phyloP scores from a whole-genome alignment of 305 asterid species.

The Fraxinus ornus region DNA sequence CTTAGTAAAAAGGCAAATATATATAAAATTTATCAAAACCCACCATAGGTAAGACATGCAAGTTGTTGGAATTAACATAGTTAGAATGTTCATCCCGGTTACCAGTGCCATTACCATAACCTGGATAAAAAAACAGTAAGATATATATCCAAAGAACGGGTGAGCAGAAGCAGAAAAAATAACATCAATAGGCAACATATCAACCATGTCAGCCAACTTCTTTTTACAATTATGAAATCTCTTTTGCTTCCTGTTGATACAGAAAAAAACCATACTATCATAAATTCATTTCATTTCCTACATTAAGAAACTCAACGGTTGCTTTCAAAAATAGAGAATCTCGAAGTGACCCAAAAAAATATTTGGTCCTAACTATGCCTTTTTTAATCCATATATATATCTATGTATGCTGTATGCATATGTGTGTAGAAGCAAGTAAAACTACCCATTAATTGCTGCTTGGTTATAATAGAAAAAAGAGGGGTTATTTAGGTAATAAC shows the following conservation, averaged over 20 bases:
- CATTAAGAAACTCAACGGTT: background rate
- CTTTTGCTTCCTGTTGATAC: background rate
- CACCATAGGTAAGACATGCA: conserved; percentile 84
- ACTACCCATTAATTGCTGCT: background rate
- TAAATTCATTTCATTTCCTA: background rate
- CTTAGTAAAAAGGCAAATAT: conserved; percentile 19
- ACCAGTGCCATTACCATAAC: conserved; percentile 71
- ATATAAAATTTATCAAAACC: conserved; percentile 31
- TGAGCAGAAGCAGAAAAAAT: background rate
- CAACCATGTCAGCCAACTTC: background rate
- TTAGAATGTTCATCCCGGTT: conserved; percentile 77
- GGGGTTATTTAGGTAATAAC: background rate
- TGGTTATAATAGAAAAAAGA: background rate
- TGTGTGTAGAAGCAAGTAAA: background rate
- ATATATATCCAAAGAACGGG: conserved; percentile 7
- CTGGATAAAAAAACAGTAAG: conserved; percentile 43
- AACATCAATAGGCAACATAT: background rate
- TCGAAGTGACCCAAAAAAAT: background rate
- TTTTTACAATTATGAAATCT: background rate
- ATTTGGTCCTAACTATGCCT: background rate
- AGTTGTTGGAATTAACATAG: conserved; percentile 72
- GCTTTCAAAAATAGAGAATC: background rate
- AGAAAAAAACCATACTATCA: background rate
- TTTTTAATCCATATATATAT: background rate
- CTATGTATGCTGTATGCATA: background rate